Conservation (phyloP, 179 eudicot genomes). For the Actinidia arguta region DNA sequence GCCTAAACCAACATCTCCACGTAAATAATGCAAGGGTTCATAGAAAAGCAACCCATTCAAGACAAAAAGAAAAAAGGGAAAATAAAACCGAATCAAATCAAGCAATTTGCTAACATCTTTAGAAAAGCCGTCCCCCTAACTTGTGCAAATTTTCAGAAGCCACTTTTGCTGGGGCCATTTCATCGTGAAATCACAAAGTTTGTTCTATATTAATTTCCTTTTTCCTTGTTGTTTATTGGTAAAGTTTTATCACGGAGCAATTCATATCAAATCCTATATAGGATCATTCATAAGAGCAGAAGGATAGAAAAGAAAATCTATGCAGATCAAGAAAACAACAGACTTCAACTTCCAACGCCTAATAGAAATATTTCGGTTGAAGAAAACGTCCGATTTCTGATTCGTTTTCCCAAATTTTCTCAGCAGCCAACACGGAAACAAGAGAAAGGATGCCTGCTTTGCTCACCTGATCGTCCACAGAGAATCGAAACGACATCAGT, state of each 20-base stretch:
- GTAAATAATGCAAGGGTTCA: not conserved
- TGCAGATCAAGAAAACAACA: not conserved
- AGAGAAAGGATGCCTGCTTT: not conserved
- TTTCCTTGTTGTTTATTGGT: not conserved
- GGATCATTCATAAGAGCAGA: not conserved
- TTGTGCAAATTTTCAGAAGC: not conserved
- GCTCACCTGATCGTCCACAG: slow-evolving; percentile 7
- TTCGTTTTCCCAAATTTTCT: not conserved
- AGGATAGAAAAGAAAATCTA: not conserved
- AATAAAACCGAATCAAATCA: not conserved
- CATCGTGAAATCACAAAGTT: not conserved
- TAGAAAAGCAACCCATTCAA: not conserved
- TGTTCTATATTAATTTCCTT: not conserved
- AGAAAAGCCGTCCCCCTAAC: not conserved
- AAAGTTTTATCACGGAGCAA: not conserved
- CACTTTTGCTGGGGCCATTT: not conserved
- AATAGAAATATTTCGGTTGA: not conserved
- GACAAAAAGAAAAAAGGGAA: too few species aligned
- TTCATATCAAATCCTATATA: not conserved
- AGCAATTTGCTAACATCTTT: not conserved
- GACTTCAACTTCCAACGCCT: not conserved
- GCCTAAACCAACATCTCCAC: slow-evolving; percentile 2
- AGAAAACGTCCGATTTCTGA: not conserved
- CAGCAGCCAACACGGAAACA: slow-evolving; percentile 11
- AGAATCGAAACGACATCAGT: not conserved